Evolutionary conservation across 768 basidiomycete genomes (phyloP).

Genomic region (Hirschioporus abietinus): DNA sequence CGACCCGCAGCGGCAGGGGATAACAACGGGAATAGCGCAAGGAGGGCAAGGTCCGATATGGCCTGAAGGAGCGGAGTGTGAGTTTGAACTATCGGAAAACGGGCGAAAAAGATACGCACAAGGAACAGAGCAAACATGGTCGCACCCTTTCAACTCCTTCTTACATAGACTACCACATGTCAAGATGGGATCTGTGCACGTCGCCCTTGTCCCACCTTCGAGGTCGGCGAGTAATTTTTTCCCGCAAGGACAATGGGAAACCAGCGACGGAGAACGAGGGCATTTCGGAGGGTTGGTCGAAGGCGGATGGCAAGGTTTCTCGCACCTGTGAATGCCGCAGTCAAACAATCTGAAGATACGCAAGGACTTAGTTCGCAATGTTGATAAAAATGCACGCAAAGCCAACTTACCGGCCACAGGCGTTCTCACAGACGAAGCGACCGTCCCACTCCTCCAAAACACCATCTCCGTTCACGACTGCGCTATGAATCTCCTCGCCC

Average conservation of each 20-base stretch:
- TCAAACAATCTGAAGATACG: slow-evolving; percentile 49
- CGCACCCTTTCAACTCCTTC: slow-evolving; percentile 59
- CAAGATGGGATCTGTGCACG: slow-evolving; percentile 74
- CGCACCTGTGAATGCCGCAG: slow-evolving; percentile 74
- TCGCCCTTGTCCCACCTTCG: slow-evolving; percentile 20
- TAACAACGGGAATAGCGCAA: slow-evolving; percentile 60
- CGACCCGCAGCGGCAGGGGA: slow-evolving; percentile 85
- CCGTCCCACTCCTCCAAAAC: slow-evolving; percentile 59
- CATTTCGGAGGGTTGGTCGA: slow-evolving; percentile 53
- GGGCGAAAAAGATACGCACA: slow-evolving; percentile 34
- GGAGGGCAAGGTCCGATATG: slow-evolving; percentile 80
- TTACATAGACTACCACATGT: slow-evolving; percentile 69
- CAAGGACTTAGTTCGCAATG: slow-evolving; percentile 6
- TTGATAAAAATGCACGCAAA: slow-evolving; percentile 1
- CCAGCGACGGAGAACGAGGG: slow-evolving; percentile 62
- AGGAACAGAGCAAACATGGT: slow-evolving; percentile 59
- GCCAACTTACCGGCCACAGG: slow-evolving; percentile 49
- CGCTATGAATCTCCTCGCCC: slow-evolving; percentile 38
- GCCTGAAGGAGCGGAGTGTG: slow-evolving; percentile 10
- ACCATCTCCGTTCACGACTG: slow-evolving; percentile 28
- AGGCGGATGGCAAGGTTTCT: slow-evolving; percentile 73
- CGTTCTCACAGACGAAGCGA: slow-evolving; percentile 49
- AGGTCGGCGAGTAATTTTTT: slow-evolving; percentile 28
- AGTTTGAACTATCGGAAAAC: background rate
- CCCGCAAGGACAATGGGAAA: slow-evolving; percentile 83